A percentile compares a stretch with the other conserved stretches of the same genome.
Conservation (phyloP, 2,329 filamentous ascomycete species). For the Aspergillus sp. region DNA sequence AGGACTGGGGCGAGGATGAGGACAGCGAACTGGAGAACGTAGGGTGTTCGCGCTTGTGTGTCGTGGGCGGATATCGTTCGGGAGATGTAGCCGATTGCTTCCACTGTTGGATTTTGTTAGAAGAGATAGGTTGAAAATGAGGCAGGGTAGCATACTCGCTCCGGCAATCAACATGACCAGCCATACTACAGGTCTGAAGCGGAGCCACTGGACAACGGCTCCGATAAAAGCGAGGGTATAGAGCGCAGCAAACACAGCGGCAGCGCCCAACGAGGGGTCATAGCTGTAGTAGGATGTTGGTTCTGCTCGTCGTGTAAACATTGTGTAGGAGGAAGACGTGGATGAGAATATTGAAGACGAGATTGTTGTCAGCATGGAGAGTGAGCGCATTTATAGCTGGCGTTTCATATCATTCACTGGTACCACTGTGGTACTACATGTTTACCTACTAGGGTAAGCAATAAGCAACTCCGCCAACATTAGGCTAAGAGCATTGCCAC, state of each 20-base stretch:
- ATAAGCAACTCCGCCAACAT: too few species aligned
- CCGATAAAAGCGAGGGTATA: constrained; percentile 27
- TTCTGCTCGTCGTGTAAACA: not conserved
- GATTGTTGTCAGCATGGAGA: too few species aligned
- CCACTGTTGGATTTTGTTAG: constrained; percentile 29
- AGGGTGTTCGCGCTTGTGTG: constrained; percentile 24
- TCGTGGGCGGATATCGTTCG: constrained; percentile 33
- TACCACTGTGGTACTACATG: too few species aligned
- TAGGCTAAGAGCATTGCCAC: too few species aligned
- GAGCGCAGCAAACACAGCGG: constrained; percentile 28
- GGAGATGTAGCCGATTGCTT: constrained; percentile 38
- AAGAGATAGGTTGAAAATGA: not conserved
- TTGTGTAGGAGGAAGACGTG: not conserved
- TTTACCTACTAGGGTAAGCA: too few species aligned
- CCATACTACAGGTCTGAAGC: constrained; percentile 34
- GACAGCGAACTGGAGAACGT: constrained; percentile 39
- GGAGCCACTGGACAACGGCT: constrained; percentile 32
- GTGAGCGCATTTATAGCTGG: too few species aligned
- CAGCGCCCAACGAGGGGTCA: constrained; percentile 29
- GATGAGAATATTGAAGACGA: too few species aligned
- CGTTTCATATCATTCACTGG: too few species aligned
- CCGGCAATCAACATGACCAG: constrained; percentile 32
- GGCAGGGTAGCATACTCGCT: constrained; percentile 25
- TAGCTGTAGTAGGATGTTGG: constrained; percentile 24
- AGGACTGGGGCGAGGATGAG: constrained; percentile 41